Evolutionary conservation across 768 basidiomycete species (phyloP).

Genomic region (Tulasnella sp.): DNA sequence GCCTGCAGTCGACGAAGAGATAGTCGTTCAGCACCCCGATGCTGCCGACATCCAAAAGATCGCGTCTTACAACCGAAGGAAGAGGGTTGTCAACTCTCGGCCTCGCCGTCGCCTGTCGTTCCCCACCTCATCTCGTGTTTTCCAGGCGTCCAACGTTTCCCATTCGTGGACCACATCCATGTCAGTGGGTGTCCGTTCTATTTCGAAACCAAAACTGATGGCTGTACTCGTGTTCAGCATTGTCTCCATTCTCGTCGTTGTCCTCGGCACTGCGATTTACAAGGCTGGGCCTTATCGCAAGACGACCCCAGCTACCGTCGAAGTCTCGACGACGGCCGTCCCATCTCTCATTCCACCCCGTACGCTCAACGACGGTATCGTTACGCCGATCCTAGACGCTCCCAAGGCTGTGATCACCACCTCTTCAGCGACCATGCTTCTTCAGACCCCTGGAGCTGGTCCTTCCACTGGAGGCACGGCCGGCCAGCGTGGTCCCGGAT

Average conservation of each 20-base stretch:
- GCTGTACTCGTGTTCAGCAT: conserved; percentile 2
- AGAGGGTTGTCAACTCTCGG: background rate
- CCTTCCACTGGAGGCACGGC: conserved; percentile 4
- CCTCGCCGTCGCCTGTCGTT: conserved; percentile 6
- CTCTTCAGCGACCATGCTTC: background rate
- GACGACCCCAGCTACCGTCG: background rate
- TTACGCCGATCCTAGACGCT: background rate
- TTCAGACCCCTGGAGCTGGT: conserved; percentile 17
- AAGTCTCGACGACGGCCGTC: background rate
- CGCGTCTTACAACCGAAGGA: conserved; percentile 10
- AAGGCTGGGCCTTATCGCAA: background rate
- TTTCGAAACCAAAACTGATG: conserved; percentile 2
- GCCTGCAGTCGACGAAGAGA: background rate
- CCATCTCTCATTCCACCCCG: background rate
- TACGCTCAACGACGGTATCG: background rate
- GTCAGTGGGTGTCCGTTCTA: conserved; percentile 6
- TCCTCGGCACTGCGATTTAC: conserved; percentile 12
- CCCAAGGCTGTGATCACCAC: background rate
- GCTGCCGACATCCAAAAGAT: conserved; percentile 12
- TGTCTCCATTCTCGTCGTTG: conserved; percentile 3
- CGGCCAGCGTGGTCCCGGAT: background rate
- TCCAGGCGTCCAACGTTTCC: conserved; percentile 7
- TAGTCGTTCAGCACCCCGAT: background rate
- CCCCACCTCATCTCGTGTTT: background rate
- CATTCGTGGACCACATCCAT: conserved; percentile 19